phyloP scores from a whole-genome alignment of 2,329 filamentous ascomycete species.

The Botrytis cinerea region DNA sequence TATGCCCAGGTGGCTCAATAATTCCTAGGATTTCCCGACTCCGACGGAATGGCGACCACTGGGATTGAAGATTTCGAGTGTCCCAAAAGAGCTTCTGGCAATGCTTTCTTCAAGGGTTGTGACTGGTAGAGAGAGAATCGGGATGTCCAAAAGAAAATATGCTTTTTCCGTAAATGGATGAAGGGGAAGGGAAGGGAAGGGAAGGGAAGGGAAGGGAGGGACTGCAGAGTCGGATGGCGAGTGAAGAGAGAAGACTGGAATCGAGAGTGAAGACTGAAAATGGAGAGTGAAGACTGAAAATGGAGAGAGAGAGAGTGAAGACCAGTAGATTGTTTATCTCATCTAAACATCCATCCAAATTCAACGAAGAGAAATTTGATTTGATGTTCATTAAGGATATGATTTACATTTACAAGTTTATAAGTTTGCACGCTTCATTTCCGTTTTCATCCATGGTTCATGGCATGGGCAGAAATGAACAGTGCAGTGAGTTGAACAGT shows the following conservation, averaged over 20 bases:
- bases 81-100: constrained; percentile 1
- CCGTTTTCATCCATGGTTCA: constrained; percentile 7
- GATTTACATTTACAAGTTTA: background rate
- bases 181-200: background rate
- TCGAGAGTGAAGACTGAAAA: background rate
- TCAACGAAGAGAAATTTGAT: background rate
- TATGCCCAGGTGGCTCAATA: background rate
- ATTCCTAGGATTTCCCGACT: background rate
- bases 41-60: constrained; percentile 9
- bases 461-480: constrained; percentile 2
- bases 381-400: background rate
- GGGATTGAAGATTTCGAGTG: background rate
- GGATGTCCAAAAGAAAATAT: background rate
- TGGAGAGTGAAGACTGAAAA: background rate
- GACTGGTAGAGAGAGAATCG: background rate
- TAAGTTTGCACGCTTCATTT: background rate
- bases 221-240: background rate
- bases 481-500: constrained; percentile 2
- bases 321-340: background rate
- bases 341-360: background rate
- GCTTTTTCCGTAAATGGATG: background rate
- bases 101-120: constrained; percentile 3
- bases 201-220: background rate
- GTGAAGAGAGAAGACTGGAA: background rate
- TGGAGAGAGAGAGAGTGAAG: background rate